Base-by-base conservation (phyloP, 2,329 filamentous ascomycete genomes). In the Sporothrix pseudoabietina region DNA sequence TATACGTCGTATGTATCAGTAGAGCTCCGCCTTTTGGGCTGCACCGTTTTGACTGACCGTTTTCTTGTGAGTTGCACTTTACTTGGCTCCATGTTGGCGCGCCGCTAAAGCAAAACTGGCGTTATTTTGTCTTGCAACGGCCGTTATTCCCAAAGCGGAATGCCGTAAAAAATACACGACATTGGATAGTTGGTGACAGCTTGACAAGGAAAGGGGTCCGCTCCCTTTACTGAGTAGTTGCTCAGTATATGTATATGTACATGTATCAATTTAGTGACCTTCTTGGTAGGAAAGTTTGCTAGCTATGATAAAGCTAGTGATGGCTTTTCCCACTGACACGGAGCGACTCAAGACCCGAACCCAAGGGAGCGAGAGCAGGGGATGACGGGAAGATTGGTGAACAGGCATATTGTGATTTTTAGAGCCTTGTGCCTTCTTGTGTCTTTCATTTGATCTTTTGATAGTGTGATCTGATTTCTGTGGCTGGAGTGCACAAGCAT, bases 71-170 rank as follows among this genome's bases (percentile, higher is more conserved):
- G 26, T 19, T 59, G n/a, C 54, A 57, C 35, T 9, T 54, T n/a
- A 35, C n/a, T 59, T 61, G 57, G 14, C 61, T 47, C 35, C 61
- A 47, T 32, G 32, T 39, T 61, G 30, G 26, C 32, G 32, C 16
- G n/a, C 61, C 61, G 39, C n/a, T 44, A 65, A 65, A 30, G 4
- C 3, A 63, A 44, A 65, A 41, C 39, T 47, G 59, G 19, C n/a
- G 41, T 26, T 47, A 39, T 55, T 39, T 22, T 35, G 26, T 55
- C n/a, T 39, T 55, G 19, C 68, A 71, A 71, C 69, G 52, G 69
- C 69, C n/a, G 69, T 71, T 59, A 71, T 44, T 70, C 69, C 69
- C 19, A 47, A 71, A 30, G 12, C n/a, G 69, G 69, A 57, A 59
- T 35, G n/a, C 69, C 69, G 69, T 71, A 71, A 44, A 44, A 63